phyloP scores from a whole-genome alignment of 2,329 filamentous ascomycete species.

The Sporothrix phasma region DNA sequence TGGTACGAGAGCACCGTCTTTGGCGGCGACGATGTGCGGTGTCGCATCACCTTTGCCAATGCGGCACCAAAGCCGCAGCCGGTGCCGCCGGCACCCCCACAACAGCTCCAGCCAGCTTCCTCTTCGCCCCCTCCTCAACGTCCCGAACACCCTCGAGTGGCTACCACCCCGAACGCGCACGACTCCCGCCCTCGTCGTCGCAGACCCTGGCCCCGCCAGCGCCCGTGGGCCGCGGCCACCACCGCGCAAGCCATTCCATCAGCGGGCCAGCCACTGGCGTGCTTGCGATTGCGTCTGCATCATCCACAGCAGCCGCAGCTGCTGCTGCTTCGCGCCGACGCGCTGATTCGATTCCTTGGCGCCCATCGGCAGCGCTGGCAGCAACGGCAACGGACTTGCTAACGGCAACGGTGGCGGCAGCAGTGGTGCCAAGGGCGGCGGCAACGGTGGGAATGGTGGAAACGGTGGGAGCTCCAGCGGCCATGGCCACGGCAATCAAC shows the following conservation, averaged over 20 bases:
- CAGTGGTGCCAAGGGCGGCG: neutral
- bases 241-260: slow-evolving; percentile 19
- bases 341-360: neutral
- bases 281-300: neutral
- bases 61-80: slow-evolving; percentile 35
- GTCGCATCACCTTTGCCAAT: slow-evolving; percentile 94
- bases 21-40: slow-evolving; percentile 90
- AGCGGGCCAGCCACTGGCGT: slow-evolving; percentile 13
- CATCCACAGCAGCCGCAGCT: neutral
- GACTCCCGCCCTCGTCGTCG: slow-evolving; percentile 1
- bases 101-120: neutral
- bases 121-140: slow-evolving; percentile 17
- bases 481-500: slow-evolving; percentile 38
- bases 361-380: neutral
- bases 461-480: slow-evolving; percentile 17
- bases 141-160: slow-evolving; percentile 17
- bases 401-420: neutral
- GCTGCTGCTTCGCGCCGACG: neutral
- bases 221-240: slow-evolving; percentile 11
- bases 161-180: slow-evolving; percentile 8
- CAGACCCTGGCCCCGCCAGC: slow-evolving; percentile 11
- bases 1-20: slow-evolving; percentile 94
- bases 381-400: neutral
- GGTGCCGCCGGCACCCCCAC: slow-evolving; percentile 8
- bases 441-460: neutral